A percentile compares a stretch with the other conserved stretches of the same genome.
phyloP scores from a whole-genome alignment of 139 green algal species.

The Monoraphidium neglectum region DNA sequence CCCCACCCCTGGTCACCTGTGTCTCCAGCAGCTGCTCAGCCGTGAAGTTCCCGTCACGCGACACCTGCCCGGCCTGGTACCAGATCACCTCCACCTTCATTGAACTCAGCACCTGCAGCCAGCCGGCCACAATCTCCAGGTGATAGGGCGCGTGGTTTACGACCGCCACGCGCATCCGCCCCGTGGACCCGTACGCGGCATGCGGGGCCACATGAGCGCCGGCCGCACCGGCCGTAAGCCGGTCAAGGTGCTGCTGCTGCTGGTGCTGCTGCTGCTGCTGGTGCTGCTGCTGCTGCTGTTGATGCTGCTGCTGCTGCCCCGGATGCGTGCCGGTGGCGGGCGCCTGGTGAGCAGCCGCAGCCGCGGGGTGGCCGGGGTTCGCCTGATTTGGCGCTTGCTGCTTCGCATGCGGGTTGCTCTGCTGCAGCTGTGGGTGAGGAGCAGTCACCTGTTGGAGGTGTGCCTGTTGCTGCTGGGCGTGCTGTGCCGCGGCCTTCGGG shows the following conservation, averaged over 20 bases:
- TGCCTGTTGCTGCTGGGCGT: too few relatives aligned
- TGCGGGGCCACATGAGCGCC: neutral
- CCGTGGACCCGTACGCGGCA: constrained; percentile 1
- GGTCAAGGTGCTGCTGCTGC: too few relatives aligned
- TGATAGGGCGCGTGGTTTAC: constrained; percentile 58
- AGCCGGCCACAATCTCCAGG: constrained; percentile 50
- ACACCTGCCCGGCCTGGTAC: constrained; percentile 26
- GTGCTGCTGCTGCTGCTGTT: neutral
- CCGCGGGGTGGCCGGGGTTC: neutral
- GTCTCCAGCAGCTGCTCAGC: neutral
- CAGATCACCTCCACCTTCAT: constrained; percentile 49
- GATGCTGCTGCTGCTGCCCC: neutral
- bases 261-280: neutral
- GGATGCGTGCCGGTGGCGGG: neutral
- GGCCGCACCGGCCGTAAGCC: neutral
- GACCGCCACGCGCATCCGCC: constrained; percentile 46
- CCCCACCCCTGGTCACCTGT: neutral
- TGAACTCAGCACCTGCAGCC: constrained; percentile 54
- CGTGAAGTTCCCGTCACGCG: neutral
- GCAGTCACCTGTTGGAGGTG: too few relatives aligned
- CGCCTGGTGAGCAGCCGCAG: neutral
- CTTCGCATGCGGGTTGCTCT: too few relatives aligned
- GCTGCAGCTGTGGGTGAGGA: too few relatives aligned
- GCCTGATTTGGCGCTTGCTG: too few relatives aligned
- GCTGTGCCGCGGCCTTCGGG: too few relatives aligned